Percentiles rank a stretch among this genome's conserved stretches.
phyloP scores from a whole-genome alignment of 371 early-diverging fungal genomes.

The Vairimorpha apis region DNA sequence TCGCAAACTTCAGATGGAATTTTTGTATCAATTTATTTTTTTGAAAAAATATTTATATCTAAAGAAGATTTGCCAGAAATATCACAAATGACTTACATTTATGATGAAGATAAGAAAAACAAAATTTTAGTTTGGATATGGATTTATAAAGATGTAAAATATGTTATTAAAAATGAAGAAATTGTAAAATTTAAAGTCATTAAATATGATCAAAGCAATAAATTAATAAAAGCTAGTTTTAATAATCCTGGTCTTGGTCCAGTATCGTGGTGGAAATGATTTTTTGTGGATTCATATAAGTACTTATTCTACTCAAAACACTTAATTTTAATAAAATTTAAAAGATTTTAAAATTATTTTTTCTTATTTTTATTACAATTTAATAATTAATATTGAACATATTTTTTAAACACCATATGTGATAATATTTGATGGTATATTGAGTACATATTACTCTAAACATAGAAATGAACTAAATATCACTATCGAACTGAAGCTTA shows the following conservation, averaged over 20 bases:
- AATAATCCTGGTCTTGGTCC: conserved; percentile 44
- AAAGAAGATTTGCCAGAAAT: conserved; percentile 14
- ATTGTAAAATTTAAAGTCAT: conserved; percentile 38
- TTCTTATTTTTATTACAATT: too few relatives aligned
- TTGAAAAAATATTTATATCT: conserved; percentile 13
- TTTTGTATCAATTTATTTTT: conserved; percentile 18
- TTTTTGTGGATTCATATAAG: too few relatives aligned
- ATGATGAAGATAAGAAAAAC: conserved; percentile 17
- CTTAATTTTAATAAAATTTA: too few relatives aligned
- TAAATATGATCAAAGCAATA: background rate
- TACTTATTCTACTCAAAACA: too few relatives aligned
- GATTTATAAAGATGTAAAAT: conserved; percentile 36
- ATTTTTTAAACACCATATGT: too few relatives aligned
- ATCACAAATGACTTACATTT: conserved; percentile 30
- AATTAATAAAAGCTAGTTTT: conserved; percentile 6
- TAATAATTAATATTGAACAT: too few relatives aligned
- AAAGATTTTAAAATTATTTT: too few relatives aligned
- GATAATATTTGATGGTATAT: too few relatives aligned
- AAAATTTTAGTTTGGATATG: conserved; percentile 39
- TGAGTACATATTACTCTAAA: too few relatives aligned
- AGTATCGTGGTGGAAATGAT: conserved; percentile 47
- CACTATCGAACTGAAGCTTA: too few relatives aligned
- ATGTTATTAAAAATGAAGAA: conserved; percentile 29
- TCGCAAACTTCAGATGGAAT: conserved; percentile 28
- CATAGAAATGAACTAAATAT: too few relatives aligned